Percentiles rank a stretch among this genome's conserved stretches.
These are phyloP conservation scores for Styphnolobium japonicum DNA, from an alignment of 306 rosid genomes.

Conservation along the genomic window DNA sequence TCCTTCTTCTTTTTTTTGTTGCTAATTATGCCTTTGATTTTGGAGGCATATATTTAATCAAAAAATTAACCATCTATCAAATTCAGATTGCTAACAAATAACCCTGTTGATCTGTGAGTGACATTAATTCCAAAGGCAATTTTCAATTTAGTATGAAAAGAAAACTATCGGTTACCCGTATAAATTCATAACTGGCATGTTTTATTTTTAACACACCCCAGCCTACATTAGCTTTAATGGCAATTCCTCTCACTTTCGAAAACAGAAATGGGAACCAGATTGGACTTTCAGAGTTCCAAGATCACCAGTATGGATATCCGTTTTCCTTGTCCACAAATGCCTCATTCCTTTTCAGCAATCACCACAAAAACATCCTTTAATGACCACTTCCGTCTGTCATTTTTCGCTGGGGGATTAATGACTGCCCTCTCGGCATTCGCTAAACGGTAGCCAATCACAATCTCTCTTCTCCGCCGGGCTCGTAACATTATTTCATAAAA, in stretches of 20 bases:
- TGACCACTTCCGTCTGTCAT: slow-evolving; percentile 65
- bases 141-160: too few relatives aligned
- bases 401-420: slow-evolving; percentile 76
- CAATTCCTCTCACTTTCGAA: not conserved
- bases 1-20: too few relatives aligned
- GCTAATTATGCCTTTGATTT: not conserved
- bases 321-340: slow-evolving; percentile 1
- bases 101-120: not conserved
- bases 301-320: not conserved
- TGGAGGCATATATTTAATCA: not conserved
- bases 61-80: not conserved
- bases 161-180: not conserved
- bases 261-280: not conserved
- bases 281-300: not conserved
- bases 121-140: not conserved
- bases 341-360: slow-evolving; percentile 75
- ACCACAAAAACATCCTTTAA: slow-evolving; percentile 77
- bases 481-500: slow-evolving; percentile 75
- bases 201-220: not conserved
- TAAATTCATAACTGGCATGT: not conserved
- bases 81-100: not conserved
- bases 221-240: not conserved
- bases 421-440: slow-evolving; percentile 75
- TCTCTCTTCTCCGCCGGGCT: slow-evolving; percentile 78
- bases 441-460: slow-evolving; percentile 72